These are phyloP conservation scores for Golubevia sp. DNA, from an alignment of 1,284 basidiomycete genomes.

Conservation along the genomic window DNA sequence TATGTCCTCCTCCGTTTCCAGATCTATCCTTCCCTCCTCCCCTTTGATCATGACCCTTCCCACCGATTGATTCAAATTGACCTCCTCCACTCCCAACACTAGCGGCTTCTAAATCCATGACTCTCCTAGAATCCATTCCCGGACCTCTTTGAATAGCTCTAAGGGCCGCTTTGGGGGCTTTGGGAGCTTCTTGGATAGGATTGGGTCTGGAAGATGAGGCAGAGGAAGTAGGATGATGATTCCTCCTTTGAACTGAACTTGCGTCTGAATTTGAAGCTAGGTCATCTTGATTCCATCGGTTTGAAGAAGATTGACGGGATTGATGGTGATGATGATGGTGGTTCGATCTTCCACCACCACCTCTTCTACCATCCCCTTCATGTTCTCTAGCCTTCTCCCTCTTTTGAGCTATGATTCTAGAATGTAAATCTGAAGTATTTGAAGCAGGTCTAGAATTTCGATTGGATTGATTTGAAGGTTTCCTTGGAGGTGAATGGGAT, in stretches of 20 bases:
- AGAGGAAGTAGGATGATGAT: neutral
- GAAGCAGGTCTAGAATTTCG: neutral
- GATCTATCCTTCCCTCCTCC: constrained; percentile 63
- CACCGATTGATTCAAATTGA: neutral
- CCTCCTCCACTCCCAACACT: neutral
- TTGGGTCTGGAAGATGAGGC: neutral
- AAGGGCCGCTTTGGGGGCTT: neutral
- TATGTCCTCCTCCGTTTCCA: constrained; percentile 64
- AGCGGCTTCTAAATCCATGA: neutral
- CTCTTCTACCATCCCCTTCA: neutral
- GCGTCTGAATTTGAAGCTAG: neutral
- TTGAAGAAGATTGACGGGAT: neutral
- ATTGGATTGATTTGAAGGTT: neutral
- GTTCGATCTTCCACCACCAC: neutral
- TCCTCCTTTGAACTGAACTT: neutral
- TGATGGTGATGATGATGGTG: neutral
- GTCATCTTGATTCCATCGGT: neutral
- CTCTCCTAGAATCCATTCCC: neutral
- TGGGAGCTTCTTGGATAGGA: neutral
- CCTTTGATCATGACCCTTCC: constrained; percentile 55
- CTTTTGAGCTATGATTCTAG: neutral
- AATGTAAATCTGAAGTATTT: neutral
- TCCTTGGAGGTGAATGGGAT: neutral
- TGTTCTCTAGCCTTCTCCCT: neutral
- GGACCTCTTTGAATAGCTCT: neutral